Base-by-base conservation (phyloP, 2,329 filamentous ascomycete genomes). In the Sporothrix brasiliensis region DNA sequence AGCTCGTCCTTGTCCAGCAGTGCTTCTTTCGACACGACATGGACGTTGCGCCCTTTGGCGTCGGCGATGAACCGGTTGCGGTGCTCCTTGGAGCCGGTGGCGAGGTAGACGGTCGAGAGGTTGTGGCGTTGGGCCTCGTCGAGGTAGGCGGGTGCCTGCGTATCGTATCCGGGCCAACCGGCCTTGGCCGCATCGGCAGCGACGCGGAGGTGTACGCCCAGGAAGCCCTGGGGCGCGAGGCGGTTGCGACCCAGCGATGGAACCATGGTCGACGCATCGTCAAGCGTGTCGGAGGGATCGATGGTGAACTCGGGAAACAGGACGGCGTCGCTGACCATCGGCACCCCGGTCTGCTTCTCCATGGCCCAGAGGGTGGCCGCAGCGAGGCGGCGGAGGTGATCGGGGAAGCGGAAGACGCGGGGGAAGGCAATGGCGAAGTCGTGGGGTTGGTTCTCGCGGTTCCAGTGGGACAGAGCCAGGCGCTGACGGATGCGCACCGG, bases 151-250 rank as follows among this genome's bases (percentile, higher is more conserved):
- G 76, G 74, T 0, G 79, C 78, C 73, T 83, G 81, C 0, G 76
- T 76, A 1, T 78, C 75, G 72, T 78, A 81, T 27, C 77, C 77
- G 41, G 80, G 75, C 76, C 79, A 79, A 39, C 77, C 76, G 47
- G 75, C 75, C n/a, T 73, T 74, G 27, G 70, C 69, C 0, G 80
- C 79, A 68, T 81, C 80, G 4, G 69, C 71, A n/a, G 77, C 79
- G 1, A 79, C 80, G 24, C 79, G 76, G 44, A 83, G 71, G 72
- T 82, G 78, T 0, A 78, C 80, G 24, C 80, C 81, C 54, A 79
- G 79, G 70, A 79, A 82, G 7, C 75, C 76, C 5, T 65, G 44
- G 10, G 69, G 16, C 7, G 56, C 47, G 6, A 70, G 56, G 39
- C 69, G 69, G 24, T n/a, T 6, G 14, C 41, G 16, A 50, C 58